phyloP scores from a whole-genome alignment of 192 early-diverging fungal species.

The Coemansia sp. region DNA sequence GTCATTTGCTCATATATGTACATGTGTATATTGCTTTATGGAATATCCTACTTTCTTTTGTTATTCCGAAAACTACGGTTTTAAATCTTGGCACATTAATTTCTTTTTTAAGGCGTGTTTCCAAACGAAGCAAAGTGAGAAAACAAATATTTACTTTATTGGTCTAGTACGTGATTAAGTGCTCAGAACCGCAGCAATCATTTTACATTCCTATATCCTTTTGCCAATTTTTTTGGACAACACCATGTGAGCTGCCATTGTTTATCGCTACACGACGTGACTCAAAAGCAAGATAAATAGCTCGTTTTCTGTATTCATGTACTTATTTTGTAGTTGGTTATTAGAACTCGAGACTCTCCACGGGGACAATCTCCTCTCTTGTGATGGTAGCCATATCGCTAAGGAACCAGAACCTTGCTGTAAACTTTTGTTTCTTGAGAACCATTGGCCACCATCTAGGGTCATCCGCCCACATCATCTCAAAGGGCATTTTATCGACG shows the following conservation, averaged over 20 bases:
- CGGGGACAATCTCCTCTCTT: conserved; percentile 11
- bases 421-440: conserved; percentile 44
- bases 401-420: conserved; percentile 55
- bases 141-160: too few species aligned
- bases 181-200: not conserved
- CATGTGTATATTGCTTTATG: too few species aligned
- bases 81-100: not conserved
- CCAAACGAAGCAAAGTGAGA: too few species aligned
- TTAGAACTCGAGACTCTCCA: not conserved
- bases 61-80: not conserved
- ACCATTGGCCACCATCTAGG: conserved; percentile 60
- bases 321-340: not conserved
- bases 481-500: conserved; percentile 57
- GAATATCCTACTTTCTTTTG: not conserved
- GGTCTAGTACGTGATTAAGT: too few species aligned
- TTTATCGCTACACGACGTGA: not conserved
- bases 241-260: not conserved
- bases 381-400: conserved; percentile 38
- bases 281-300: not conserved
- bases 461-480: conserved; percentile 74
- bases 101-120: not conserved
- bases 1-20: not conserved
- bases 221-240: not conserved
- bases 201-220: not conserved
- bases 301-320: too few species aligned